Conservation (phyloP, 192 early-diverging fungal genomes). For the Coemansia asiatica region DNA sequence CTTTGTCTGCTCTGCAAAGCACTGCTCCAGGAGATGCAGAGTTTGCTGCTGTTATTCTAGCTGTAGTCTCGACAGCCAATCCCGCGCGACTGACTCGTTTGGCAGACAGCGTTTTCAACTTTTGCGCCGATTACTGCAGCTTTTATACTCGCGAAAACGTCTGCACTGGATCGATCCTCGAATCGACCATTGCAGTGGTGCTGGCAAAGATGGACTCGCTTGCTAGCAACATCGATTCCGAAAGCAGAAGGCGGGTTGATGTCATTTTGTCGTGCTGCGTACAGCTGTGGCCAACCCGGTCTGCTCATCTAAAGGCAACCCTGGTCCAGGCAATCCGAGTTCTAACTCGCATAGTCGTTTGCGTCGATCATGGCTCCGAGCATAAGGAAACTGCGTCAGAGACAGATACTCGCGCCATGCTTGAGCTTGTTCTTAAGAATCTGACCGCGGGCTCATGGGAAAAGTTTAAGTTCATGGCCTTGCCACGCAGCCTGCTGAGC, state of each 20-base stretch:
- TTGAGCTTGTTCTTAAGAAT: slow-evolving; percentile 36
- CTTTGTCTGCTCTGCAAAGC: slow-evolving; percentile 10
- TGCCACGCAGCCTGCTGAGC: slow-evolving; percentile 39
- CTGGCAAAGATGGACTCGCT: slow-evolving; percentile 22
- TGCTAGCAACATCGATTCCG: background rate
- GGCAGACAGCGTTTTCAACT: slow-evolving; percentile 22
- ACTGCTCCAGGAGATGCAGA: slow-evolving; percentile 31
- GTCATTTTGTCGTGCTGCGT: slow-evolving; percentile 25
- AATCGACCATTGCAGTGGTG: slow-evolving; percentile 28
- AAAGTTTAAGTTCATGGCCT: slow-evolving; percentile 37
- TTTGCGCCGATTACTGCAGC: slow-evolving; percentile 45
- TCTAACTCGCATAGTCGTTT: slow-evolving; percentile 24
- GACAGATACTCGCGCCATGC: slow-evolving; percentile 14
- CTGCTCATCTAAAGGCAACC: slow-evolving; percentile 20
- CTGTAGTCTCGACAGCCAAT: slow-evolving; percentile 27
- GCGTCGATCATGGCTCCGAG: background rate
- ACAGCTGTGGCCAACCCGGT: slow-evolving; percentile 46
- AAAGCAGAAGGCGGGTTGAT: slow-evolving; percentile 8
- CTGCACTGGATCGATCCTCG: slow-evolving; percentile 22
- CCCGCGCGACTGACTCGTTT: slow-evolving; percentile 21
- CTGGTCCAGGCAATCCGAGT: slow-evolving; percentile 39
- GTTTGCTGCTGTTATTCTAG: slow-evolving; percentile 24
- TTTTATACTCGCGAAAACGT: slow-evolving; percentile 35
- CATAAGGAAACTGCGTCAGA: background rate
- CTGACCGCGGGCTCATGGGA: slow-evolving; percentile 44